Evolutionary conservation across 2,329 filamentous ascomycete species (phyloP), one percentile per base, ranked within the genome.

Genomic region (Aspergillus intermedius): DNA sequence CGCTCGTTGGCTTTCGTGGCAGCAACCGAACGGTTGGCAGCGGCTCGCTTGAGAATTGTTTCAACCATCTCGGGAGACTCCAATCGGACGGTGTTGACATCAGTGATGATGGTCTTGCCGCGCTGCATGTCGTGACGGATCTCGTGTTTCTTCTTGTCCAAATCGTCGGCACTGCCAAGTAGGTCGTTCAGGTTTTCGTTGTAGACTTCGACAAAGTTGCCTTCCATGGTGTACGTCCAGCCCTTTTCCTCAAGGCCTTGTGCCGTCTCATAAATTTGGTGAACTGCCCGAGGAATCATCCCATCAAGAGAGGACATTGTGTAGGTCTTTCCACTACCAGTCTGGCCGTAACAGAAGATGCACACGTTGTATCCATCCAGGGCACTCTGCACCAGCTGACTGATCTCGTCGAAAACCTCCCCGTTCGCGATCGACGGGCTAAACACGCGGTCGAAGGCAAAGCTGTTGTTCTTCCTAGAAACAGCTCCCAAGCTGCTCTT

Each of bases 281-380:
- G 82, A 6, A 94, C 93, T 3, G 93, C 91, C 6, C 87, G 82
- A 1, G 93, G 91, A 50, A 98, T 98, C 86, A 98, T 96, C 57
- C 93, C 93, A 59, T 96, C 88, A 2, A 76, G 71, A 0, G 85
- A 87, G 8, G 88, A 94, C 93, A 98, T 98, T 3, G 93, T 97
- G 64, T 86, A 88, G 0, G 93, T 98, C 76, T 98, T 98, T 51
- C 93, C 93, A 15, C 91, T 93, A 3, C 93, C 93, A 0, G 93
- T 98, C 69, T 98, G 93, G 40, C 93, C 93, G 64, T 98, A 98
- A 65, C 91, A 96, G 72, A 98, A 95, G 54, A 98, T 97, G 70
- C 91, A 97, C 45, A 98, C 93, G 59, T 97, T 98, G 74, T 95
- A 98, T 1, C 93, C 93, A 62, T 98, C 93, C 35, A 98, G 77